Percentiles rank a stretch among this genome's conserved stretches.
Evolutionary conservation across 2,329 filamentous ascomycete species (phyloP).

Genomic region (Mariannaea sp.): DNA sequence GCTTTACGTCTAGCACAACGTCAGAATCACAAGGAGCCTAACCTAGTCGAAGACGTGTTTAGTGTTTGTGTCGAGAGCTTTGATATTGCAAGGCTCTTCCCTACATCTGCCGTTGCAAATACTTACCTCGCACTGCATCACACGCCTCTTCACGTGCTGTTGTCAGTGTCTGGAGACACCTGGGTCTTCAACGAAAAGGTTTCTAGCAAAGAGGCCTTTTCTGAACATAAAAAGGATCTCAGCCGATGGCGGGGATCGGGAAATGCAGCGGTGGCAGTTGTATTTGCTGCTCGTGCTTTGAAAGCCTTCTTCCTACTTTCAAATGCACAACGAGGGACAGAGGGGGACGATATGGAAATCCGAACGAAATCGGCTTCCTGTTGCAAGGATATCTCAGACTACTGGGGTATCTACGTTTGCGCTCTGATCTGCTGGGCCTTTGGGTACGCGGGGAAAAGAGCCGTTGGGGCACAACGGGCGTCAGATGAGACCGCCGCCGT

Average conservation of each 20-base stretch:
- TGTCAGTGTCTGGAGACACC: constrained; percentile 62
- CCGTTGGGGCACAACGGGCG: constrained; percentile 24
- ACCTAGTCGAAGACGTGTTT: constrained; percentile 32
- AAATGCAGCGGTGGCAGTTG: constrained; percentile 51
- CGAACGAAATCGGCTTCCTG: constrained; percentile 18
- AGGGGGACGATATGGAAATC: constrained; percentile 9
- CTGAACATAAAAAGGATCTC: constrained; percentile 53
- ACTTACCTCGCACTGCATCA: constrained; percentile 62
- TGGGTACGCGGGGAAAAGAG: constrained; percentile 42
- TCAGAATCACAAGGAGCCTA: constrained; percentile 35
- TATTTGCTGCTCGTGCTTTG: constrained; percentile 58
- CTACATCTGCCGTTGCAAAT: constrained; percentile 51
- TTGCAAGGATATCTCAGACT: constrained; percentile 52
- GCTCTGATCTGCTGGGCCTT: constrained; percentile 65
- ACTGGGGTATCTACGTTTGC: constrained; percentile 62
- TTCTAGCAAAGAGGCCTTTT: constrained; percentile 48
- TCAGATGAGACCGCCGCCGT: constrained; percentile 40
- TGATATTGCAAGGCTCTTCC: constrained; percentile 49
- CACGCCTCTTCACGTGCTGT: constrained; percentile 61
- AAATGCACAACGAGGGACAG: not conserved
- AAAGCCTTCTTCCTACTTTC: constrained; percentile 48
- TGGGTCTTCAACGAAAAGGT: constrained; percentile 64
- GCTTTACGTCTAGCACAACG: constrained; percentile 47
- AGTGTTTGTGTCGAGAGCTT: constrained; percentile 32
- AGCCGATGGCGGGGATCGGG: constrained; percentile 52